Percentiles rank a stretch among this genome's conserved stretches.
Conservation (phyloP, 1,284 basidiomycete genomes). For the Sutorius eximius region DNA sequence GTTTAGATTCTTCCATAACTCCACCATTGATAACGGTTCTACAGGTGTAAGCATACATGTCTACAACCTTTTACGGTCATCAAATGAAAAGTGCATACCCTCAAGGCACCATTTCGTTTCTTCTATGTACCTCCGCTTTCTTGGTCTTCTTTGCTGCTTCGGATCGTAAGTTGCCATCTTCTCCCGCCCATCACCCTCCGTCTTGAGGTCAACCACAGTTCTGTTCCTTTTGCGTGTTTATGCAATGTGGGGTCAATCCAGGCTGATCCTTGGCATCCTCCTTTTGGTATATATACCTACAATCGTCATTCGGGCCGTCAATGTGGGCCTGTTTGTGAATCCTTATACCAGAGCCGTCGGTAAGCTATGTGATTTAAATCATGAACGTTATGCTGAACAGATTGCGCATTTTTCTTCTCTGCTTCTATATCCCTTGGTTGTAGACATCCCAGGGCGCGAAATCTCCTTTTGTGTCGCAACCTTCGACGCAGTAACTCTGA, state of each 20-base stretch:
- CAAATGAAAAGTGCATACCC: not conserved
- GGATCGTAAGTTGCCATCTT: not conserved
- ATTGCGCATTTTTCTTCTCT: not conserved
- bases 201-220: not conserved
- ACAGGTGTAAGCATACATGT: not conserved
- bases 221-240: conserved; percentile 1
- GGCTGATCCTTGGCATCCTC: not conserved
- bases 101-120: not conserved
- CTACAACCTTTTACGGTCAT: not conserved
- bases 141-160: not conserved
- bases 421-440: not conserved
- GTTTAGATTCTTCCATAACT: too few relatives aligned
- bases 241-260: conserved; percentile 1
- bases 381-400: not conserved
- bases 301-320: not conserved
- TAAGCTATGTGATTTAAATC: not conserved
- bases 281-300: not conserved
- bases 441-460: not conserved
- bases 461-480: not conserved
- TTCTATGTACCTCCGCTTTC: not conserved
- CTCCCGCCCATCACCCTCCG: too few relatives aligned
- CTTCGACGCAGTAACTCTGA: not conserved
- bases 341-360: not conserved
- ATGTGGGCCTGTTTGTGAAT: not conserved
- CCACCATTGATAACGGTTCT: not conserved